Evolutionary conservation across 495 filamentous ascomycete genomes (phyloP).

Genomic region (Penicillium malachiteum): DNA sequence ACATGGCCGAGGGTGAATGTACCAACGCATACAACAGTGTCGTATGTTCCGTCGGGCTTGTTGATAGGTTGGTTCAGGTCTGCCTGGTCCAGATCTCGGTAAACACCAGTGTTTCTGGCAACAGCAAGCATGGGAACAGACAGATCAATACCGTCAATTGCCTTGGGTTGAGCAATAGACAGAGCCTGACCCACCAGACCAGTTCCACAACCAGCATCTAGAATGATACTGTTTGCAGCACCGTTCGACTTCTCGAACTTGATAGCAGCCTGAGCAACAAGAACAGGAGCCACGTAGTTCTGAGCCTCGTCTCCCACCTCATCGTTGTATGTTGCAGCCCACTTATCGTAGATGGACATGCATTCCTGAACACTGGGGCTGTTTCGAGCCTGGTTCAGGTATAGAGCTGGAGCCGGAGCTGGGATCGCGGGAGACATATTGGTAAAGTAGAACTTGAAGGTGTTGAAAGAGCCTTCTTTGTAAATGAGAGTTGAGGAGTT

Average conservation of each 20-base stretch:
- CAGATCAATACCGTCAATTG: conserved; percentile 37
- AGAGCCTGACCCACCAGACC: conserved; percentile 43
- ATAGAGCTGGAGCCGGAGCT: conserved; percentile 16
- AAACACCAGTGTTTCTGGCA: conserved; percentile 39
- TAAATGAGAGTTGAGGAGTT: neutral
- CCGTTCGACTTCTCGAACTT: conserved; percentile 16
- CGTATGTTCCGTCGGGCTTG: conserved; percentile 34
- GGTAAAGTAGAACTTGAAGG: neutral
- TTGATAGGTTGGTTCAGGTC: conserved; percentile 39
- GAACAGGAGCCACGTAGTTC: conserved; percentile 40
- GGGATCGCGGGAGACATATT: conserved; percentile 28
- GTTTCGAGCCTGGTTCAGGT: conserved; percentile 28
- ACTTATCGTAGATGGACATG: conserved; percentile 44
- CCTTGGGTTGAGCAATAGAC: conserved; percentile 22
- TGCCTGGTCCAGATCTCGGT: conserved; percentile 34
- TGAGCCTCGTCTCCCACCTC: conserved; percentile 38
- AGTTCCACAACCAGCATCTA: conserved; percentile 51
- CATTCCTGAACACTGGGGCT: conserved; percentile 27
- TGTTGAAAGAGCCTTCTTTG: neutral
- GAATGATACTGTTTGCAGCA: conserved; percentile 25
- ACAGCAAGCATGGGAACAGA: conserved; percentile 43
- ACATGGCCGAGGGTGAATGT: conserved; percentile 51
- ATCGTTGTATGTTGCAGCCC: conserved; percentile 45
- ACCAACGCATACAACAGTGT: conserved; percentile 45
- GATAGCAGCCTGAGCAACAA: conserved; percentile 35